Conservation (phyloP, 805 yeast species). For the Ascoidea rubescens region DNA sequence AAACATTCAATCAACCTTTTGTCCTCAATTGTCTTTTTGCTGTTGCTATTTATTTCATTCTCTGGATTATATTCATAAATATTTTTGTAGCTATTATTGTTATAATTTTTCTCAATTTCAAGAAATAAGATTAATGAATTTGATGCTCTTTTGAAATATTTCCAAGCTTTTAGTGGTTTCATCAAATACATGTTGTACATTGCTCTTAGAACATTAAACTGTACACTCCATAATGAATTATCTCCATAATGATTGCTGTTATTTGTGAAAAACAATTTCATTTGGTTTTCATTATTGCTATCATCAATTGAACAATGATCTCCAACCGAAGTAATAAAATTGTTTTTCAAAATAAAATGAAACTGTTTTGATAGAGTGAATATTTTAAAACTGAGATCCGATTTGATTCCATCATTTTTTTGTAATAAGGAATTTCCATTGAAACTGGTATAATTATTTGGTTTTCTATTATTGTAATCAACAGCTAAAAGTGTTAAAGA, state of each 20-base stretch:
- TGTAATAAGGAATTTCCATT: neutral
- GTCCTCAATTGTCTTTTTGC: neutral
- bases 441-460: neutral
- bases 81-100: no score
- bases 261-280: neutral
- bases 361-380: neutral
- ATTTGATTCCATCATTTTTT: neutral
- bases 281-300: neutral
- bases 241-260: neutral
- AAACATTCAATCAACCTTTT: slow-evolving; percentile 6
- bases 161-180: slow-evolving; percentile 9
- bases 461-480: neutral
- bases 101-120: slow-evolving; percentile 1
- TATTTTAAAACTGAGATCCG: neutral
- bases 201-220: slow-evolving; percentile 5
- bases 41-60: no score
- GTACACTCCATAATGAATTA: slow-evolving; percentile 9
- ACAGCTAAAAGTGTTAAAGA: neutral
- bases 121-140: slow-evolving; percentile 5
- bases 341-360: neutral
- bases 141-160: slow-evolving; percentile 7
- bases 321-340: neutral
- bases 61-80: neutral
- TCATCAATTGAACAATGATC: neutral
- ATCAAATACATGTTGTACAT: slow-evolving; percentile 9